phyloP scores from a whole-genome alignment of 139 green algal genomes.

The Chlamydomonas sphaeroides region DNA sequence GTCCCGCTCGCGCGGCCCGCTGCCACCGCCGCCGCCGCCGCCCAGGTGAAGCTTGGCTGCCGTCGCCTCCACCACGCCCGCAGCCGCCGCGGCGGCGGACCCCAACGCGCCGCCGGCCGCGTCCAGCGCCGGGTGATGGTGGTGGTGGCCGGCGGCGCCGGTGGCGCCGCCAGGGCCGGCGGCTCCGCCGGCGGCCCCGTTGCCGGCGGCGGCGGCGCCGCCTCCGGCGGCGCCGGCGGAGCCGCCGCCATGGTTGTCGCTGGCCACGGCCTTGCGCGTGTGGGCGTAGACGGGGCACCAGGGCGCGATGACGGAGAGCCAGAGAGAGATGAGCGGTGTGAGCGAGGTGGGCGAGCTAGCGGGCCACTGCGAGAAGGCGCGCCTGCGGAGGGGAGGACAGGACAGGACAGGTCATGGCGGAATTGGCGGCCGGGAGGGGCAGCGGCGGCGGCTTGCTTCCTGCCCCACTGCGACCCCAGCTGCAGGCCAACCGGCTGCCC shows the following conservation, averaged over 20 bases:
- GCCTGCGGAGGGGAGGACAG: background rate
- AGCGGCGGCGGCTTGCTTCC: too few relatives aligned
- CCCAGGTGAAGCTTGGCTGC: constrained; percentile 12
- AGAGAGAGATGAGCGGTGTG: constrained; percentile 67
- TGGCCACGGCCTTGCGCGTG: constrained; percentile 3
- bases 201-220: background rate
- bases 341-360: constrained; percentile 52
- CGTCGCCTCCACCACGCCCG: constrained; percentile 21
- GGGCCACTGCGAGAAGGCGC: constrained; percentile 74
- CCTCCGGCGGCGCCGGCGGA: background rate
- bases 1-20: background rate
- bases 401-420: too few relatives aligned
- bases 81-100: background rate
- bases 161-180: background rate
- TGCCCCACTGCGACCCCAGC: too few relatives aligned
- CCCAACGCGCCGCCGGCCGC: background rate
- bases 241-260: background rate
- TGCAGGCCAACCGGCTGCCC: too few relatives aligned
- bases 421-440: too few relatives aligned
- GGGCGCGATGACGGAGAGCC: constrained; percentile 68
- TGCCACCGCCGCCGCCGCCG: background rate
- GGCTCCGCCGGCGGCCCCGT: background rate
- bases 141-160: background rate
- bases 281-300: constrained; percentile 55
- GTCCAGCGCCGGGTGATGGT: background rate